Conservation (phyloP, 108 stramenopile species). For the Discostella stelligeroides region DNA sequence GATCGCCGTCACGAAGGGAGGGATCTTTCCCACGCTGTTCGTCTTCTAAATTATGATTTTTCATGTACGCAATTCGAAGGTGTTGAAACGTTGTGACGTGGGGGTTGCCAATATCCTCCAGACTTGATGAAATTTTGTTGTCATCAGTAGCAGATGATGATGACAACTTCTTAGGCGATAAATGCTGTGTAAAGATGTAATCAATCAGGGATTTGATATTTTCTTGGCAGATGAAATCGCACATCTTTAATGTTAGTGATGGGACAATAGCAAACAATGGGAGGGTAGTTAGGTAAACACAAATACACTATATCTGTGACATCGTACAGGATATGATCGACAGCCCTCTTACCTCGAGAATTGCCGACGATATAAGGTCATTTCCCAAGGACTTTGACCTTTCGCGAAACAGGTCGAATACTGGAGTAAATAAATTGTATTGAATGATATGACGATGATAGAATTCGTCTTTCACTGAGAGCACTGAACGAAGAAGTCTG, state of each 20-base stretch:
- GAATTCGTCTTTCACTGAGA: slow-evolving; percentile 87
- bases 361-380: slow-evolving; percentile 81
- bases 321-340: not conserved
- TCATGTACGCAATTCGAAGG: slow-evolving; percentile 69
- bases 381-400: slow-evolving; percentile 74
- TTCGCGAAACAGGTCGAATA: slow-evolving; percentile 83
- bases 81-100: slow-evolving; percentile 78
- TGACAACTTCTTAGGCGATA: slow-evolving; percentile 27
- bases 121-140: slow-evolving; percentile 34
- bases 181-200: slow-evolving; percentile 80
- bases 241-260: slow-evolving; percentile 54
- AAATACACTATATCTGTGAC: not conserved
- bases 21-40: slow-evolving; percentile 10
- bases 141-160: slow-evolving; percentile 8
- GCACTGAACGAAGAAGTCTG: slow-evolving; percentile 76
- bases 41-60: slow-evolving; percentile 30
- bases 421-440: slow-evolving; percentile 82
- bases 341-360: slow-evolving; percentile 60
- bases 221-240: slow-evolving; percentile 80
- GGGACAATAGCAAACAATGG: slow-evolving; percentile 1
- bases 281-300: not conserved
- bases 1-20: not conserved
- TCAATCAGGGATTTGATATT: slow-evolving; percentile 86
- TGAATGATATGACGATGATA: slow-evolving; percentile 90
- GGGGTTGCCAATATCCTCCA: slow-evolving; percentile 83